Evolutionary conservation across 164 flowering plant genomes (phyloP), one percentile per base, ranked within the genome.

Genomic region (Kingdonia uniflora): DNA sequence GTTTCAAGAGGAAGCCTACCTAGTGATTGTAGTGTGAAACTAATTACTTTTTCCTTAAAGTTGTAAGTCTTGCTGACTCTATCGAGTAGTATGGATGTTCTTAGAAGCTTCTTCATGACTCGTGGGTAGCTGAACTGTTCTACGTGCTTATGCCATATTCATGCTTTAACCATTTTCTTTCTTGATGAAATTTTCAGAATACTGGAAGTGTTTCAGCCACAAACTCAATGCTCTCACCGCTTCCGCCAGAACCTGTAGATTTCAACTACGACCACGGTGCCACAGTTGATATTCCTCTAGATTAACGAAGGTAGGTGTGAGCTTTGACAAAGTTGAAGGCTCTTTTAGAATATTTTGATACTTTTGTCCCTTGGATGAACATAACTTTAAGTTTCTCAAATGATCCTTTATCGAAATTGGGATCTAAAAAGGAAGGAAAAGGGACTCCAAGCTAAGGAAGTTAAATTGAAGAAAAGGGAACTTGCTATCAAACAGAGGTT

Each of bases 161-260:
- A 14, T 11, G 44, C 44, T 41, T 11, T 41, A 47, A n/a, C 10
- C n/a, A n/a, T 4, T 6, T 11, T 55, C n/a, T 37, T 13, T 42
- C 38, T 42, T 15, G 40, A n/a, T 38, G 43, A 42, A 33, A 44
- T 52, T 57, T 65, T 16, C 68, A 84, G 97, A 74, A 75, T 62
- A 71, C 76, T 51, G 79, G 82, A 41, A 74, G 77, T 60, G 84
- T 68, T 38, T 56, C 84, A 54, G 83, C 83, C 11, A 21, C 76
- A 57, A 83, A 79, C 62, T 77, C 92, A 24, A 81, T 94, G 74
- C 87, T 86, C 65, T 78, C 96, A 40, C 96, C 98, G 14, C 90
- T 92, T 71, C 94, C 95, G 51, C 94, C 82, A 42, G 98, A 92
- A 63, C 98, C 85, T 65, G 87, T 78, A 42, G 96, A 71, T 62